Conservation (phyloP, 768 basidiomycete species). For the Candolleomyces aberdarensis region DNA sequence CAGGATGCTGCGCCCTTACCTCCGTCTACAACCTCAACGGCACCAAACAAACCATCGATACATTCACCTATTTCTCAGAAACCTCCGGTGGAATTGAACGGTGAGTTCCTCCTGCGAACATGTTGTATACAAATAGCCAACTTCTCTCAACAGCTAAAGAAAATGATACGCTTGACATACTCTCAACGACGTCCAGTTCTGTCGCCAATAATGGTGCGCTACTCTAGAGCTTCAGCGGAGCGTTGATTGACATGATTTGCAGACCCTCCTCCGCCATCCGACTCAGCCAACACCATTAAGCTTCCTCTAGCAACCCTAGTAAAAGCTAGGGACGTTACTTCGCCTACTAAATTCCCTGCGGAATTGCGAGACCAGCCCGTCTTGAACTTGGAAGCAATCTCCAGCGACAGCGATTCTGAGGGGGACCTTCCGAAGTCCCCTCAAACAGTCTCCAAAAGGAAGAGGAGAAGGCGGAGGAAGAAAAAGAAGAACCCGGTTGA, state of each 20-base stretch:
- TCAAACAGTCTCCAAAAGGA: slow-evolving; percentile 44
- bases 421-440: slow-evolving; percentile 18
- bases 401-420: slow-evolving; percentile 23
- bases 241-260: not conserved
- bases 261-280: not conserved
- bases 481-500: slow-evolving; percentile 45
- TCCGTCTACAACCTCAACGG: too few relatives aligned
- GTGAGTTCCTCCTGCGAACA: too few relatives aligned
- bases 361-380: slow-evolving; percentile 37
- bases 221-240: not conserved
- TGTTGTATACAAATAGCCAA: too few relatives aligned
- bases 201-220: not conserved
- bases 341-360: slow-evolving; percentile 15
- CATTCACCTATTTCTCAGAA: too few relatives aligned
- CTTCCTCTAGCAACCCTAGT: not conserved
- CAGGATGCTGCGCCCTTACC: too few relatives aligned
- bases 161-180: not conserved
- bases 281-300: not conserved
- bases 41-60: too few relatives aligned
- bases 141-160: too few relatives aligned
- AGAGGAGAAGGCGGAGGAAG: slow-evolving; percentile 49
- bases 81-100: too few relatives aligned
- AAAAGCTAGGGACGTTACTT: slow-evolving; percentile 3
- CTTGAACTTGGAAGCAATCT: slow-evolving; percentile 44
- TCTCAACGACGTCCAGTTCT: not conserved